Evolutionary conservation across 148 eudicot species (phyloP), one percentile per base, ranked within the genome.

Genomic region (Limonium bicolor): DNA sequence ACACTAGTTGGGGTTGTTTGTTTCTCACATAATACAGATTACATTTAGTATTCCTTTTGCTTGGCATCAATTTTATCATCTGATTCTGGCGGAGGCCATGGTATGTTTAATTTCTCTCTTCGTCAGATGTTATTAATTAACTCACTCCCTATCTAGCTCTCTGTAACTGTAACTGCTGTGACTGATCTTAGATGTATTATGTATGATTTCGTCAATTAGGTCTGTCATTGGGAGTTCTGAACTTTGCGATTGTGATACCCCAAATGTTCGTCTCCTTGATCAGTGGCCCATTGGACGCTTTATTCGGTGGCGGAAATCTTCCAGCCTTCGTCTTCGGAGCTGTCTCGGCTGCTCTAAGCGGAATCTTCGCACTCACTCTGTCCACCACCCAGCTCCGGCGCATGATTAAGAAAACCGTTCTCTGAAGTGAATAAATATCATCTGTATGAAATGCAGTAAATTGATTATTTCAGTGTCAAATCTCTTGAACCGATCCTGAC

Each of bases 21-120:
- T 3, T 20, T 53, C 1, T 36, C 18, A 19, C n/a, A n/a, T n/a
- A n/a, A n/a, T 40, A 40, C 68, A 87, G 96, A 68, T 70, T 4
- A 87, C 96, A 19, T 87, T 10, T 32, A 87, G 96, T 36, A 59
- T 87, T 50, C 96, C 96, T 16, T 87, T 79, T 57, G 96, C 96
- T 43, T 87, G 44, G 96, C 96, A 11, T 87, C 96, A n/a, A 82
- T 82, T 46, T 87, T 54, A 40, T 82, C 80, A 16, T 63, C 71
- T 27, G 67, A 59, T 56, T 61, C 80, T 23, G 86, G 90, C 4
- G 65, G 78, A 12, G 96, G 96, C 20, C 96, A 87, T 58, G 96
- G 96, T 86, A 70, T 48, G n/a, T 14, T n/a, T n/a, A n/a, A n/a
- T 40, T 2, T 29, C 0, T 21, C 10, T 16, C 13, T 18, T n/a